Conservation (phyloP, 371 early-diverging fungal species). For the Syncephalis fuscata region DNA sequence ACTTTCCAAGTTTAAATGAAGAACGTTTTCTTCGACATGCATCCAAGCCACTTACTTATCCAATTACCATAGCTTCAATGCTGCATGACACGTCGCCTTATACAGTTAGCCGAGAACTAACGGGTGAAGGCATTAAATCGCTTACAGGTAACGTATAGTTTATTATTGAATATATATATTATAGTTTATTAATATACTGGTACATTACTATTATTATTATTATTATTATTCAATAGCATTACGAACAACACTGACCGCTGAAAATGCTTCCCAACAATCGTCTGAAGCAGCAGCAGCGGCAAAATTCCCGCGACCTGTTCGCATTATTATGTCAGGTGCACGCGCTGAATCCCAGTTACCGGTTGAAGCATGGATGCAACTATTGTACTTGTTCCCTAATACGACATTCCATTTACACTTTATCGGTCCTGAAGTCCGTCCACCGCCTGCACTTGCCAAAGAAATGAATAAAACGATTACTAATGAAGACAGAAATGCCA, state of each 20-base stretch:
- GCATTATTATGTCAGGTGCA: conserved; percentile 58
- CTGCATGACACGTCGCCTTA: conserved; percentile 61
- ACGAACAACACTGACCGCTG: conserved; percentile 10
- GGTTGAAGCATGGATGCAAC: conserved; percentile 56
- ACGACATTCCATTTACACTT: conserved; percentile 67
- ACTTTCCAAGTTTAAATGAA: conserved; percentile 56
- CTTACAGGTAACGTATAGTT: conserved; percentile 28
- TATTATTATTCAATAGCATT: no score
- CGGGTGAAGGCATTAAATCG: conserved; percentile 52
- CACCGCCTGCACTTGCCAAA: conserved; percentile 17
- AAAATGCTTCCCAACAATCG: conserved; percentile 15
- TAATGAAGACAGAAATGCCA: conserved; percentile 14
- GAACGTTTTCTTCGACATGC: conserved; percentile 65
- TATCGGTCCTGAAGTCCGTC: conserved; percentile 63
- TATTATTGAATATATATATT: neutral
- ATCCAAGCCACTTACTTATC: conserved; percentile 65
- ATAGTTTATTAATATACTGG: neutral
- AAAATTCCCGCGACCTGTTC: conserved; percentile 34
- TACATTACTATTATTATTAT: conserved; percentile 21
- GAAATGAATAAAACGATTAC: conserved; percentile 12
- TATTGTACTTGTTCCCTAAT: conserved; percentile 58
- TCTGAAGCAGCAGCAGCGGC: conserved; percentile 21
- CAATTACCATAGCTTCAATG: conserved; percentile 62
- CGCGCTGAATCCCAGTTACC: conserved; percentile 68
- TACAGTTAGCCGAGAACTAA: conserved; percentile 43